Conservation (phyloP, 352 stramenopile genomes). For the Phytophthora macrochlamydospora region DNA sequence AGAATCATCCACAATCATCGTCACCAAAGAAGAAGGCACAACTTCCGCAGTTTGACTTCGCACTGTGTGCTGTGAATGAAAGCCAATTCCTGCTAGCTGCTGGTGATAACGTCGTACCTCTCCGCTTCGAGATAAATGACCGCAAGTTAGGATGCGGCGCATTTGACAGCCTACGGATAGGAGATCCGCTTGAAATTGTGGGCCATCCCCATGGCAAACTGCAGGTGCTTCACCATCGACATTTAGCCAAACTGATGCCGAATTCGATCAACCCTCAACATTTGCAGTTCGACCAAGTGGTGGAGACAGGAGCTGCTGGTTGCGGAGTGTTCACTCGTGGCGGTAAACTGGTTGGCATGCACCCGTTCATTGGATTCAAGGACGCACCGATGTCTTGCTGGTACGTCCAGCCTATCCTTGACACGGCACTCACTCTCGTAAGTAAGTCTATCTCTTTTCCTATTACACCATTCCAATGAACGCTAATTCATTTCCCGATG, state of each 20-base stretch:
- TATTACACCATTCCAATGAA: no score
- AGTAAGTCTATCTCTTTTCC: slow-evolving; percentile 50
- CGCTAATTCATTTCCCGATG: not conserved
- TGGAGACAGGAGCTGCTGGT: slow-evolving; percentile 45
- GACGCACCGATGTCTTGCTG: slow-evolving; percentile 42
- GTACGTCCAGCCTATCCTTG: slow-evolving; percentile 65
- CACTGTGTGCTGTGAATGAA: slow-evolving; percentile 60
- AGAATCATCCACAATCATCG: slow-evolving; percentile 9
- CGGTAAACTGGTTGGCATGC: slow-evolving; percentile 62
- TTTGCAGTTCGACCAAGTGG: slow-evolving; percentile 49
- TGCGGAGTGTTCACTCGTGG: slow-evolving; percentile 60
- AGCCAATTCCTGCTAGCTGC: slow-evolving; percentile 53
- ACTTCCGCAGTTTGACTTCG: slow-evolving; percentile 35
- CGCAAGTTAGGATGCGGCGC: slow-evolving; percentile 62
- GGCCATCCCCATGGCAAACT: slow-evolving; percentile 64
- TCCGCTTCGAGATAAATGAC: slow-evolving; percentile 59
- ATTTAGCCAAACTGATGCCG: slow-evolving; percentile 42
- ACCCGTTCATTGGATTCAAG: slow-evolving; percentile 45
- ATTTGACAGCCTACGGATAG: slow-evolving; percentile 21
- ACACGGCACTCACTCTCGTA: slow-evolving; percentile 45
- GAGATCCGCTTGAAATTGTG: slow-evolving; percentile 54
- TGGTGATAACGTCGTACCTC: slow-evolving; percentile 45
- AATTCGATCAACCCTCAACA: slow-evolving; percentile 61
- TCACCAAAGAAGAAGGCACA: slow-evolving; percentile 15
- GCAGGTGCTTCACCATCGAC: slow-evolving; percentile 49